phyloP scores from a whole-genome alignment of 164 flowering plant genomes.

The Nelumbo lutea region DNA sequence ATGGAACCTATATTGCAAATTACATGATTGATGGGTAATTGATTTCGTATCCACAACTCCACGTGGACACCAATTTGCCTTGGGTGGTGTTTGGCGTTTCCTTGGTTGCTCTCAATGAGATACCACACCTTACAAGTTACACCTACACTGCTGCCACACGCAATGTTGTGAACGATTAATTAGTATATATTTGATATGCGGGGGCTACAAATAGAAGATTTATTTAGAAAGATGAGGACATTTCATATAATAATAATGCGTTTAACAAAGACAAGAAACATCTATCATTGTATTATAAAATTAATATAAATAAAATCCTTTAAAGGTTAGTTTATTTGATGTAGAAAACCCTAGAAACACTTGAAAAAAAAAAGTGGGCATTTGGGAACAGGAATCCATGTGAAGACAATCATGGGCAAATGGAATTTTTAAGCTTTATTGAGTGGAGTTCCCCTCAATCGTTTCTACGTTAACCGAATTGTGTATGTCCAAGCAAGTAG shows the following conservation, averaged over 20 bases:
- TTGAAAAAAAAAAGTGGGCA: not conserved
- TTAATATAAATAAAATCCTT: no score
- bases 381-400: not conserved
- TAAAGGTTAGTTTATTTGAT: constrained; percentile 1
- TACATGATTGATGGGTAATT: constrained; percentile 21
- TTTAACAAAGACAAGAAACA: no score
- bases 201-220: no score
- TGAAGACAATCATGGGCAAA: constrained; percentile 1
- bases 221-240: no score
- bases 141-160: constrained; percentile 1
- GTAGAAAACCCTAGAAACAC: not conserved
- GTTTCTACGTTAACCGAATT: no score
- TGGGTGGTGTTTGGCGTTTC: constrained; percentile 12
- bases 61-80: constrained; percentile 56
- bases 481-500: no score
- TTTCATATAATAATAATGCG: no score
- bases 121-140: no score
- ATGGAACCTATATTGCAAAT: not conserved
- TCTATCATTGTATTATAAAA: no score
- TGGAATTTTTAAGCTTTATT: not conserved
- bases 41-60: constrained; percentile 27
- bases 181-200: no score
- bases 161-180: not conserved
- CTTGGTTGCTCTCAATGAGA: constrained; percentile 21
- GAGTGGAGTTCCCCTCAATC: not conserved